A percentile compares a stretch with the other conserved stretches of the same genome.
phyloP scores from a whole-genome alignment of 2,329 filamentous ascomycete genomes.

The Teratosphaeria zuluensis region DNA sequence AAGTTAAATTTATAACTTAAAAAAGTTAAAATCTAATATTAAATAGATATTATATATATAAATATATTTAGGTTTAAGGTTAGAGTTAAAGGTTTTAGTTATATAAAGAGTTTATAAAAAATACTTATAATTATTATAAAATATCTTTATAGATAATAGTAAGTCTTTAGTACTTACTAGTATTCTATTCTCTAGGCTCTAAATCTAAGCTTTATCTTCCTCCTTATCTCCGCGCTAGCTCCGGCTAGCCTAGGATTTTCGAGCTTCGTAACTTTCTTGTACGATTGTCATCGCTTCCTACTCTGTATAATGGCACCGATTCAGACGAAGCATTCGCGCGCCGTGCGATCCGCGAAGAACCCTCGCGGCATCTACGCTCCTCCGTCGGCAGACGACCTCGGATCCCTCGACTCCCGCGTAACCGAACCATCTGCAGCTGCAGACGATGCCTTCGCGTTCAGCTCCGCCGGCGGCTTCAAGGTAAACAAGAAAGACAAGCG shows the following conservation, averaged over 20 bases:
- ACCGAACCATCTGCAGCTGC: neutral
- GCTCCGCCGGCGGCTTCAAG: constrained; percentile 34
- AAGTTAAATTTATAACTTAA: no score
- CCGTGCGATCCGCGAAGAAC: constrained; percentile 7
- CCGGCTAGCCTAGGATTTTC: constrained; percentile 14
- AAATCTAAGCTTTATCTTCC: neutral
- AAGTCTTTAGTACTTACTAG: neutral
- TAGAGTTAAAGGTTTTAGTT: no score
- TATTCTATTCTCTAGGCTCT: no score
- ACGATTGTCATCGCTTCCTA: neutral
- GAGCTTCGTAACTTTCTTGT: neutral
- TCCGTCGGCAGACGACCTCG: constrained; percentile 3
- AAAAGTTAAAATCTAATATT: no score
- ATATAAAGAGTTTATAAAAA: no score
- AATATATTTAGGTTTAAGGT: no score
- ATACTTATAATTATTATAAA: no score
- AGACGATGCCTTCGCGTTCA: constrained; percentile 9
- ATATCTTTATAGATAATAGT: no score
- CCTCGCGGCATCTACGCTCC: constrained; percentile 16
- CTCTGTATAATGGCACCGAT: neutral
- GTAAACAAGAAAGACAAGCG: constrained; percentile 75
- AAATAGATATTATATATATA: no score
- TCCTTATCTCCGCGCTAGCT: constrained; percentile 20
- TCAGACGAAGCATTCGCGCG: constrained; percentile 3
- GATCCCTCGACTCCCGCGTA: neutral